Base-by-base conservation (phyloP, 2,329 filamentous ascomycete genomes). In the Colletotrichum godetiae region DNA sequence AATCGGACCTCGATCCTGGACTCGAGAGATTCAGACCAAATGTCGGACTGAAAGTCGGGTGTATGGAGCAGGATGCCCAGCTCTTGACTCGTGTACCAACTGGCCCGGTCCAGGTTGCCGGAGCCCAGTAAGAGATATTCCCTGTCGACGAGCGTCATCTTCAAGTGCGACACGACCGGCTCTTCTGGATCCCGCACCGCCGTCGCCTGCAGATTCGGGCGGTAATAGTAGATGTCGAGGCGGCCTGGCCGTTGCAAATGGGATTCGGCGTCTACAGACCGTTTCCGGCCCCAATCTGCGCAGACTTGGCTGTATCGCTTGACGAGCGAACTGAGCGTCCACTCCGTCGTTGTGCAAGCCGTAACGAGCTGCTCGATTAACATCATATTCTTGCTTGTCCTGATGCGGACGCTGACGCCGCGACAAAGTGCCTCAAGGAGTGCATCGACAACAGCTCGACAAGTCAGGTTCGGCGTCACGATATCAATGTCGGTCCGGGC, bases 71-170 rank as follows among this genome's bases (percentile, higher is more conserved):
- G 78, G 35, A 97, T 85, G 1, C 94, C 94, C 27, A 97, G 84
- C 82, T 97, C 94, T 82, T 97, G 94, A 80, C 93, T 95, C 5
- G 94, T 97, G 82, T 90, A 95, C 93, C 93, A 97, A 79, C 93
- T 95, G 8, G 94, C 94, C 1, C 94, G 89, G 82, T 97, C 94
- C 87, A 95, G 90, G 79, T 97, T 97, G 1, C 94, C 94, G 22
- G 93, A 95, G 0, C 94, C 94, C 3, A 97, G 83, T 0, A 97
- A 86, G 1, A 92, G 85, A 24, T 91, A 90, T 74, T 91, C 86
- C 1, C 86, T 86, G 79, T 97, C 94, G 3, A 96, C 88, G 67
- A 95, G 87, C 0, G 90, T 92, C 79, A 95, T 87, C 81, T 97
- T 97, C 70, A 96, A 85, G 82, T 97, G 94, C 5, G 91, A 92